Base-by-base conservation (phyloP, 352 stramenopile species). In the Lagenidium giganteum region DNA sequence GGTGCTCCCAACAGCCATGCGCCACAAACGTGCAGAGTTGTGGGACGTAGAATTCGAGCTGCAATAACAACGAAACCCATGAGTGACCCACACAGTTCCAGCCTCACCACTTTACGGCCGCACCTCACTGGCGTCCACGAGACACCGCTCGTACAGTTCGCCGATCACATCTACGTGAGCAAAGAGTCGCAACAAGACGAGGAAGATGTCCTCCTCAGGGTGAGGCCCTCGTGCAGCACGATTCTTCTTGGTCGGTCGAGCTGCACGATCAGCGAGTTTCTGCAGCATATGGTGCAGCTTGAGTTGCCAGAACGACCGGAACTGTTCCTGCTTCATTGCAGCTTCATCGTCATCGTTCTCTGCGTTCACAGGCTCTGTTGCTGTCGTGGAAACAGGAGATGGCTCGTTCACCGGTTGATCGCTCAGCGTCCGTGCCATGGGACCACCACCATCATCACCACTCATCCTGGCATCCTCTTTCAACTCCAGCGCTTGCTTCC, bases 11-110 rank as follows among this genome's bases (percentile, higher is more conserved):
- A 42, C 88, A 84, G 8, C 82, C 78, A 34, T 95, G 83, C 0
- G 89, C 46, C 22, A 95, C 31, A 30, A 93, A 93, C 12, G 84
- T 96, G 47, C 79, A 91, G 0, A 96, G 64, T 42, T 96, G 85
- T 8, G 83, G 85, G 42, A 96, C 89, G 56, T 96, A 96, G 40
- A 95, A 96, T 57, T 92, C 82, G 33, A 96, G 82, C 57, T 65
- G 29, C 4, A 22, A 28, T 12, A n/a, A 23, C 25, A 31, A 5
- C 21, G n/a, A 35, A 48, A 16, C 17, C 20, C 8, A 9, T 30
- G 14, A 50, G 16, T 70, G 20, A 35, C 13, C 12, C 22, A 6
- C 18, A 23, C 14, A 11, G n/a, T 9, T 6, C 16, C 13, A 47
- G 9, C 23, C 4, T 40, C 3, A 12, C 5, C 37, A 36, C 2